A percentile compares a stretch with the other conserved stretches of the same genome.
These are phyloP conservation scores for Ganoderma sinense DNA, from an alignment of 1,284 basidiomycete genomes.

Conservation along the genomic window DNA sequence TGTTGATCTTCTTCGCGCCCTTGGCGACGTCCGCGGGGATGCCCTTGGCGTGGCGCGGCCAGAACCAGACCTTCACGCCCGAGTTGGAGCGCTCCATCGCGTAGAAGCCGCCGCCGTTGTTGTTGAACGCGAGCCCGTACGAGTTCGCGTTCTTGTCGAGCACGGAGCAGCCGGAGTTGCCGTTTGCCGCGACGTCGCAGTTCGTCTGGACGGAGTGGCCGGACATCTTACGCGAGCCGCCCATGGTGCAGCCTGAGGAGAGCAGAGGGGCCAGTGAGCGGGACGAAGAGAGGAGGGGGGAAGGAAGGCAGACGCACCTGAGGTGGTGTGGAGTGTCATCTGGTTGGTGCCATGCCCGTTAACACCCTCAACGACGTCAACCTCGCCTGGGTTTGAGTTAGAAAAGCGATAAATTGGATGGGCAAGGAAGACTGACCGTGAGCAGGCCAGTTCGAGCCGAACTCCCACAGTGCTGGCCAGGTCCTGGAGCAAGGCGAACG, in stretches of 20 bases:
- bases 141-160: constrained; percentile 41
- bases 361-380: constrained; percentile 77
- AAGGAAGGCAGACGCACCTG: constrained; percentile 39
- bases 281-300: neutral
- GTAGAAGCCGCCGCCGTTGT: constrained; percentile 61
- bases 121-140: constrained; percentile 65
- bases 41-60: constrained; percentile 50
- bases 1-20: constrained; percentile 51
- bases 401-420: too few relatives aligned
- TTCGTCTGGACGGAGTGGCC: constrained; percentile 38
- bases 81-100: constrained; percentile 58
- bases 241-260: neutral
- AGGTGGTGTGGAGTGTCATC: constrained; percentile 68
- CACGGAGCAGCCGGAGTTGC: constrained; percentile 71
- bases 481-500: neutral
- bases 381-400: constrained; percentile 48
- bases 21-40: constrained; percentile 55
- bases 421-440: constrained; percentile 38
- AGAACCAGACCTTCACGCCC: constrained; percentile 69
- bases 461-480: neutral
- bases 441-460: neutral
- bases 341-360: constrained; percentile 64
- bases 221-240: constrained; percentile 26
- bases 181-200: constrained; percentile 60
- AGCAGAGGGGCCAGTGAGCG: neutral